A percentile compares a stretch with the other conserved stretches of the same genome.
These are phyloP conservation scores for Yamadazyma sp. DNA, from an alignment of 1,139 yeast species.

Conservation along the genomic window DNA sequence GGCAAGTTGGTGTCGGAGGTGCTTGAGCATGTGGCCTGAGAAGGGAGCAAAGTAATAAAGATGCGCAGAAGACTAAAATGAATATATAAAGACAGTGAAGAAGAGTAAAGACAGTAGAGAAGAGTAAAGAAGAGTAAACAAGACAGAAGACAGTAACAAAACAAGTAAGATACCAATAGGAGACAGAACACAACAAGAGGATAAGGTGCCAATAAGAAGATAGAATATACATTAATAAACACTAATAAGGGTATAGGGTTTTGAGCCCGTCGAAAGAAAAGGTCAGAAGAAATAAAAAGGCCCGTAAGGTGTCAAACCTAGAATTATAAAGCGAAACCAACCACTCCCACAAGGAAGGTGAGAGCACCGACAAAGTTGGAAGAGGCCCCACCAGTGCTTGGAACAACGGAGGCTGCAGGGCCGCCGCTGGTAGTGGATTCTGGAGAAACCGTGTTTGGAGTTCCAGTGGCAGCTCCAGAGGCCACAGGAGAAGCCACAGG, in stretches of 20 bases:
- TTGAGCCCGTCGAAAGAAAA: neutral
- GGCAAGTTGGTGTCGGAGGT: constrained; percentile 46
- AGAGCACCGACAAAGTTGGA: constrained; percentile 2
- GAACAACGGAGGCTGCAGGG: constrained; percentile 1
- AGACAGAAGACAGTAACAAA: too few relatives aligned
- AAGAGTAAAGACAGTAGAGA: too few relatives aligned
- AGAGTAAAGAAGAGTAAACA: too few relatives aligned
- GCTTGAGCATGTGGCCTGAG: constrained; percentile 48
- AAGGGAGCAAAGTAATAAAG: neutral
- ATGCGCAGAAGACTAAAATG: neutral
- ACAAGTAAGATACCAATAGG: too few relatives aligned
- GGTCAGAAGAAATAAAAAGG: neutral
- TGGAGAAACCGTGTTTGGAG: too few relatives aligned
- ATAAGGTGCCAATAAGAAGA: too few relatives aligned
- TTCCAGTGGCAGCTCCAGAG: neutral
- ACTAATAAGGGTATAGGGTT: neutral
- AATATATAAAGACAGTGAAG: neutral
- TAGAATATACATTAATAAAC: too few relatives aligned
- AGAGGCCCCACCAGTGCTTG: constrained; percentile 5
- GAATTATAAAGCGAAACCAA: neutral
- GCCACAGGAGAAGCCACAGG: constrained; percentile 1
- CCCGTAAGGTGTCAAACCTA: neutral
- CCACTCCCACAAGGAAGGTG: constrained; percentile 3
- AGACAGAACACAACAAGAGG: too few relatives aligned
- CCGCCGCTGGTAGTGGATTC: too few relatives aligned